Evolutionary conservation across 352 stramenopile species (phyloP), one percentile per base, ranked within the genome.

Genomic region (Phytophthora pinifolia): DNA sequence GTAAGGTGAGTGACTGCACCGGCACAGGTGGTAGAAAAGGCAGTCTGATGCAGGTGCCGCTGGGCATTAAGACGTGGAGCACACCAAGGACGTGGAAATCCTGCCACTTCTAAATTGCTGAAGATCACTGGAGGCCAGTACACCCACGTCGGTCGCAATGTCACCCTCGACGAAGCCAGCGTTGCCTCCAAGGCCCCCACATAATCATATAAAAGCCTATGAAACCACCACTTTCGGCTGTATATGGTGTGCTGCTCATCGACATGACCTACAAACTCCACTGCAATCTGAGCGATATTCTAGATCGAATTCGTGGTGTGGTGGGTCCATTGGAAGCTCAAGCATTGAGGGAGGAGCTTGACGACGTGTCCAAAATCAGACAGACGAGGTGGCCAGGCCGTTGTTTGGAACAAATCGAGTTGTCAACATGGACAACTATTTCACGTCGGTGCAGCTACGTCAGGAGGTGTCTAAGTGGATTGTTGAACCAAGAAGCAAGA

Each of bases 401-500:
- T n/a, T 48, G 29, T 48, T 48, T n/a, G 42, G 29, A 15, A 37
- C 29, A 17, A 48, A 48, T 27, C 27, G n/a, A 6, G 17, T 48
- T 37, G 25, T 48, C 27, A 48, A 37, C n/a, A 48, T 48, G 27
- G 42, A 37, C 42, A 48, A 48, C 30, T 48, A 48, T 37, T 48
- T 38, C 7, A 37, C 29, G 6, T 48, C 42, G 13, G 42, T 43
- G 6, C 37, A 43, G 37, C 37, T 43, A 9, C 37, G 30, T 18
- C 37, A 43, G 15, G 37, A 43, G n/a, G 17, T 43, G 6, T n/a
- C n/a, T n/a, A n/a, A n/a, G n/a, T n/a, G n/a, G n/a, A n/a, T n/a
- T n/a, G n/a, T n/a, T n/a, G n/a, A n/a, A n/a, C n/a, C n/a, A n/a
- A n/a, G n/a, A n/a, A n/a, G n/a, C n/a, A n/a, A n/a, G n/a, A n/a